Evolutionary conservation across 208 protist genomes (phyloP).

Genomic region (Acanthamoeba quina): DNA sequence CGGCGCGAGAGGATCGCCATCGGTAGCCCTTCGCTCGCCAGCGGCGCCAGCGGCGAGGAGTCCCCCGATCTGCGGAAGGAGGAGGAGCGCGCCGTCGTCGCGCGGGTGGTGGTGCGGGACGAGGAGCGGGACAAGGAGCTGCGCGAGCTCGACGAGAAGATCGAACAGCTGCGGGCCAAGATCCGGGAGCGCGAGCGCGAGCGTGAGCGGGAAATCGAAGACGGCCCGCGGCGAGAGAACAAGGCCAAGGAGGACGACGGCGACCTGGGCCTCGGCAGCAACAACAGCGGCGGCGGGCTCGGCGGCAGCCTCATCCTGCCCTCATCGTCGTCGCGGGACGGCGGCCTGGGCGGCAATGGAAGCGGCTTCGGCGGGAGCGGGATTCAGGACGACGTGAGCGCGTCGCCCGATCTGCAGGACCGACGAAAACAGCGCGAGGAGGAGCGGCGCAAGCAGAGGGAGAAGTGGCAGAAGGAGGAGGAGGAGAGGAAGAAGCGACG

Average conservation of each 20-base stretch:
- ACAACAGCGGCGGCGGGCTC: neutral
- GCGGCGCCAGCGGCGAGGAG: neutral
- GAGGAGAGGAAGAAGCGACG: conserved; percentile 5
- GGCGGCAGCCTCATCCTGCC: neutral
- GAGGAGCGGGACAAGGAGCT: conserved; percentile 28
- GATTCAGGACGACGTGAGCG: neutral
- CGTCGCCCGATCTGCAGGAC: conserved; percentile 7
- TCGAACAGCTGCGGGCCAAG: conserved; percentile 38
- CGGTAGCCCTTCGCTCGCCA: neutral
- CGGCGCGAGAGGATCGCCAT: conserved; percentile 9
- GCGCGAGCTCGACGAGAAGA: conserved; percentile 2
- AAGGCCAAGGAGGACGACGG: neutral
- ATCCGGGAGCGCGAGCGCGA: conserved; percentile 18
- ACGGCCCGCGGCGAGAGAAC: neutral
- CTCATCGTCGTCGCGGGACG: neutral
- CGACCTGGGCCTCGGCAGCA: neutral
- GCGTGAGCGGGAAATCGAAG: conserved; percentile 3
- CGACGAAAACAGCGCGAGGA: conserved; percentile 3
- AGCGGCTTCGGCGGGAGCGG: neutral
- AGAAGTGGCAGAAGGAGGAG: conserved; percentile 17
- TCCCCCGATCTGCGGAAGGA: neutral
- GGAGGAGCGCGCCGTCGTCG: neutral
- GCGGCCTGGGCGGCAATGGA: neutral
- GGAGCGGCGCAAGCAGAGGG: neutral
- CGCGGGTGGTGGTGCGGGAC: neutral